phyloP scores from a whole-genome alignment of 371 early-diverging fungal species.

The Parasitella parasitica region DNA sequence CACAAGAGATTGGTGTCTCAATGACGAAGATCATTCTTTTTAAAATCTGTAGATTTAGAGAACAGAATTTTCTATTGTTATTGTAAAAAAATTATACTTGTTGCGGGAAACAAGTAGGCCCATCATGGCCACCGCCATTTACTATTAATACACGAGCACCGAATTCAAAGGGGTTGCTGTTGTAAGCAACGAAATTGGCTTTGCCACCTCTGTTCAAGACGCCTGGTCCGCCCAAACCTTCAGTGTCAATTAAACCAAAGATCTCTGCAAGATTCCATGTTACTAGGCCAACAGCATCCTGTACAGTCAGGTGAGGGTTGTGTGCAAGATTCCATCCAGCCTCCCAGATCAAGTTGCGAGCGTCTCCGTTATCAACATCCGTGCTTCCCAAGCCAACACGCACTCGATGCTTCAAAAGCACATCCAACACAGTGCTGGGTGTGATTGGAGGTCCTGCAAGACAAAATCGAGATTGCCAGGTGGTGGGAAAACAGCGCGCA shows the following conservation, averaged over 20 bases:
- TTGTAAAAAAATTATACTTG: slow-evolving; percentile 30
- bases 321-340: slow-evolving; percentile 60
- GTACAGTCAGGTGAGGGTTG: slow-evolving; percentile 33
- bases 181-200: slow-evolving; percentile 56
- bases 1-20: too few relatives aligned
- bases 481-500: slow-evolving; percentile 64
- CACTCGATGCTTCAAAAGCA: slow-evolving; percentile 62
- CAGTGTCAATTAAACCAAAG: slow-evolving; percentile 39
- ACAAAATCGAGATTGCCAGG: slow-evolving; percentile 68
- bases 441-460: slow-evolving; percentile 59
- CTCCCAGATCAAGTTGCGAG: slow-evolving; percentile 73
- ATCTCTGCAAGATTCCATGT: slow-evolving; percentile 78
- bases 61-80: too few relatives aligned
- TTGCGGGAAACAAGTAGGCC: slow-evolving; percentile 42
- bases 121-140: slow-evolving; percentile 53
- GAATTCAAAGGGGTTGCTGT: slow-evolving; percentile 58
- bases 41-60: too few relatives aligned
- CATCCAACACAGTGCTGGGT: slow-evolving; percentile 53
- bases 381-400: slow-evolving; percentile 60
- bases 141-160: slow-evolving; percentile 57
- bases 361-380: slow-evolving; percentile 59
- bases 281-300: slow-evolving; percentile 70
- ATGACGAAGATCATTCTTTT: too few relatives aligned
- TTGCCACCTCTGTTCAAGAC: slow-evolving; percentile 22
- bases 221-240: slow-evolving; percentile 12